A percentile compares a stretch with the other conserved stretches of the same genome.
These are phyloP conservation scores for Kwoniella bestiolae DNA, from an alignment of 768 basidiomycete species.

Conservation along the genomic window DNA sequence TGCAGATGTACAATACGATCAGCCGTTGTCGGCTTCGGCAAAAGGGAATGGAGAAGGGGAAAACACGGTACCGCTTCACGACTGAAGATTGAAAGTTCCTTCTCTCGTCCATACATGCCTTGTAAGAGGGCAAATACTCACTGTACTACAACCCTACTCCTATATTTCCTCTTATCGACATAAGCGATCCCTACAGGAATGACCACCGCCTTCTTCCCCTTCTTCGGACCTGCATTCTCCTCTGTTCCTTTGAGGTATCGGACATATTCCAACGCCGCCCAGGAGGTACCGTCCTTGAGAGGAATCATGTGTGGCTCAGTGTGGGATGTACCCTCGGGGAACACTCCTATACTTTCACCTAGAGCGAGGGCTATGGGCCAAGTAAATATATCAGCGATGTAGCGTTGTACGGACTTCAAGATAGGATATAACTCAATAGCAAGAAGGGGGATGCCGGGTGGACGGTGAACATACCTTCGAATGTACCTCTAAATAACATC, in stretches of 20 bases:
- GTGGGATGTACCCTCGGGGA: constrained; percentile 65
- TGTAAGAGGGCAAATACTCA: constrained; percentile 28
- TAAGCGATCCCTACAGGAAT: constrained; percentile 89
- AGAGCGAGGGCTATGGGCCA: constrained; percentile 64
- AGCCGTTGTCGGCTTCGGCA: too few relatives aligned
- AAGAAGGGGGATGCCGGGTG: too few relatives aligned
- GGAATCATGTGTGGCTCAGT: constrained; percentile 92
- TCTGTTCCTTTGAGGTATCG: constrained; percentile 66
- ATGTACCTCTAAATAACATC: constrained; percentile 82
- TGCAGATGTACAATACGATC: constrained; percentile 50
- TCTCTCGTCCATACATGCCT: not conserved
- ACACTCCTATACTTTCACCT: constrained; percentile 86
- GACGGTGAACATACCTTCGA: constrained; percentile 67
- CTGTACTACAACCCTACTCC: constrained; percentile 73
- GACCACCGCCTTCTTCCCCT: constrained; percentile 65
- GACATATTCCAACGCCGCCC: constrained; percentile 91
- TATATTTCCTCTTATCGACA: constrained; percentile 93
- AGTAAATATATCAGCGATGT: not conserved
- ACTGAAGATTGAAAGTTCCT: too few relatives aligned
- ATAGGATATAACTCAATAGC: too few relatives aligned
- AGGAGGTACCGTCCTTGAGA: constrained; percentile 83
- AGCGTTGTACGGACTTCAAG: too few relatives aligned
- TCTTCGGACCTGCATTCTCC: constrained; percentile 47
- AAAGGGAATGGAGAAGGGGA: too few relatives aligned
- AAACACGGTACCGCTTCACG: too few relatives aligned